These are phyloP conservation scores for Mallotus japonicus DNA, from an alignment of 441 rosid species.

Conservation along the genomic window DNA sequence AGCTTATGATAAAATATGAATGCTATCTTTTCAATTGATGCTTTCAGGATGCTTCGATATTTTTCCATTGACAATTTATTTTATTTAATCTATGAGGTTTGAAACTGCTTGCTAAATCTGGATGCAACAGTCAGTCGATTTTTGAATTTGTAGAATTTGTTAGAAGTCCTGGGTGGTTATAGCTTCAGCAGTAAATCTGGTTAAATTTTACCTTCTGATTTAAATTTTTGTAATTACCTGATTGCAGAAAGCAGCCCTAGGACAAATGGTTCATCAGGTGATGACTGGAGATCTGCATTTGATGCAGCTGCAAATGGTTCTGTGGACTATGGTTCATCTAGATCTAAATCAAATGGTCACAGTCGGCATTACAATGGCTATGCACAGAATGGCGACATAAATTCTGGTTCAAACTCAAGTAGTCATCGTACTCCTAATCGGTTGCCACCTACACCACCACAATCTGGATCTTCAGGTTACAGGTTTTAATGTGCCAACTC, in stretches of 20 bases:
- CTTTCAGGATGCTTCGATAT: too few species aligned
- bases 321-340: slow-evolving; percentile 38
- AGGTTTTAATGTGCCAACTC: slow-evolving; percentile 23
- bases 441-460: slow-evolving; percentile 89
- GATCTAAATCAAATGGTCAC: slow-evolving; percentile 42
- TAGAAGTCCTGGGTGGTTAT: neutral
- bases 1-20: neutral
- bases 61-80: neutral
- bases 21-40: too few species aligned
- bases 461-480: slow-evolving; percentile 51
- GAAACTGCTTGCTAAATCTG: neutral
- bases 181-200: neutral
- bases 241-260: slow-evolving; percentile 79
- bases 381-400: slow-evolving; percentile 71
- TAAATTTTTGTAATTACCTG: neutral
- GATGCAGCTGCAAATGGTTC: slow-evolving; percentile 77
- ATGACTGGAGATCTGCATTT: slow-evolving; percentile 97
- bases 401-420: slow-evolving; percentile 46
- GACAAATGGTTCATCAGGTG: slow-evolving; percentile 55
- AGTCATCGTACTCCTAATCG: slow-evolving; percentile 86
- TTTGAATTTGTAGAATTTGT: neutral
- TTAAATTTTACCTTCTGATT: neutral
- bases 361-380: slow-evolving; percentile 74
- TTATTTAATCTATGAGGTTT: neutral
- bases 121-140: neutral